Evolutionary conservation across 2,329 filamentous ascomycete species (phyloP), one percentile per base, ranked within the genome.

Genomic region (Aspergillus niger): DNA sequence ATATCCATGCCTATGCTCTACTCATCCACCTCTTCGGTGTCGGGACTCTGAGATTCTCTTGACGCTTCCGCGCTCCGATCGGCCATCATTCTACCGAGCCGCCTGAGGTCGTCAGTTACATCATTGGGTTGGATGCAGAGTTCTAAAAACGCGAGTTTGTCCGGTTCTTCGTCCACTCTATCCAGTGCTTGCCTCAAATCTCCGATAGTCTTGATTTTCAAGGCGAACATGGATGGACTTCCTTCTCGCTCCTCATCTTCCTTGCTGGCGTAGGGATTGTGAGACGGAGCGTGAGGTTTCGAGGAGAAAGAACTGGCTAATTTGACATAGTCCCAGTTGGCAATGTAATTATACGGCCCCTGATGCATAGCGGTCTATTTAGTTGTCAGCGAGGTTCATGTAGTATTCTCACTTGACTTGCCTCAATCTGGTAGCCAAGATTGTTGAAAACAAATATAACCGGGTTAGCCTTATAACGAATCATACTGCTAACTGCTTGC

Each of bases 401-500:
- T n/a, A 6, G 22, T 32, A n/a, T 20, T 15, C 10, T 20, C 3
- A 11, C 7, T 6, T 55, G 20, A 36, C 57, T 39, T 28, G 57
- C 59, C 78, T 96, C 91, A 72, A 94, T 92, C 6, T 91, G 93
- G 77, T 90, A 96, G 4, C 91, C 91, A 26, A 91, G 85, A 74
- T 94, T 94, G 81, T 89, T 90, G 65, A 95, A 88, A 60, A 93
- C 80, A 73, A 95, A 92, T 63, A 95, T 87, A 70, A 91, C 92
- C n/a, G 89, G 84, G 62, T 88, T 86, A 49, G 94, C 79, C 15
- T 82, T 81, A 57, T 89, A 86, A n/a, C 87, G 84, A 63, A 96
- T 86, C 82, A 96, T 93, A 3, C 91, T 95, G 72, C 86, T 89
- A 64, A 96, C 74, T 76, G 94, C 92, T 74, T 96, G 92, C 0